Evolutionary conservation across 768 basidiomycete species (phyloP).

Genomic region (Leucosporidium creatinivorum): DNA sequence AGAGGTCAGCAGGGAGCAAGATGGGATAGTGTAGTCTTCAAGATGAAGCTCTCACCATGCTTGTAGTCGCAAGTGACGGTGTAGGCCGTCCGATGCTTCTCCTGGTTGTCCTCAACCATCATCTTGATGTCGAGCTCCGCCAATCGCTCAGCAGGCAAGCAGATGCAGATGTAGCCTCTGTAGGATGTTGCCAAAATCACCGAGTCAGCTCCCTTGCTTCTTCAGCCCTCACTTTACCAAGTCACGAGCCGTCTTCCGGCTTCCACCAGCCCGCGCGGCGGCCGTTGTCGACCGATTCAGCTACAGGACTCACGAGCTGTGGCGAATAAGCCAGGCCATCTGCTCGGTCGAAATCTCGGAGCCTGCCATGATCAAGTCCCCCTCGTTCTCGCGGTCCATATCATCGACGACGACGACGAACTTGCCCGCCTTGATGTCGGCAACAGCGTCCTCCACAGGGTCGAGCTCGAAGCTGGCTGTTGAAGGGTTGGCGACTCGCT

Average conservation of each 20-base stretch:
- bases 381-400: slow-evolving; percentile 91
- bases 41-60: slow-evolving; percentile 53
- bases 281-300: not conserved
- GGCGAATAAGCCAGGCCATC: slow-evolving; percentile 99
- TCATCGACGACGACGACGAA: slow-evolving; percentile 98
- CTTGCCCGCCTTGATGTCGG: slow-evolving; percentile 68
- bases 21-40: not conserved
- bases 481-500: too few relatives aligned
- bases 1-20: not conserved
- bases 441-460: slow-evolving; percentile 67
- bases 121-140: slow-evolving; percentile 73
- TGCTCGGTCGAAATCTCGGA: slow-evolving; percentile 63
- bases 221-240: not conserved
- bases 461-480: slow-evolving; percentile 51
- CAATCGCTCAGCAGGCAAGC: slow-evolving; percentile 68
- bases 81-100: slow-evolving; percentile 87
- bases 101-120: slow-evolving; percentile 89
- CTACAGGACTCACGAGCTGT: slow-evolving; percentile 64
- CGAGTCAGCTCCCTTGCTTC: not conserved
- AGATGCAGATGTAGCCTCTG: slow-evolving; percentile 90
- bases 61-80: slow-evolving; percentile 91
- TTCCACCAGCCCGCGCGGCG: not conserved
- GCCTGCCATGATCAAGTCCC: slow-evolving; percentile 86
- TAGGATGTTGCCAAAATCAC: too few relatives aligned
- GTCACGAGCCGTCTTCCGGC: not conserved